Percentiles rank a stretch among this genome's conserved stretches.
These are phyloP conservation scores for Ascosphaera pollenicola DNA, from an alignment of 2,329 filamentous ascomycete species.

Conservation along the genomic window DNA sequence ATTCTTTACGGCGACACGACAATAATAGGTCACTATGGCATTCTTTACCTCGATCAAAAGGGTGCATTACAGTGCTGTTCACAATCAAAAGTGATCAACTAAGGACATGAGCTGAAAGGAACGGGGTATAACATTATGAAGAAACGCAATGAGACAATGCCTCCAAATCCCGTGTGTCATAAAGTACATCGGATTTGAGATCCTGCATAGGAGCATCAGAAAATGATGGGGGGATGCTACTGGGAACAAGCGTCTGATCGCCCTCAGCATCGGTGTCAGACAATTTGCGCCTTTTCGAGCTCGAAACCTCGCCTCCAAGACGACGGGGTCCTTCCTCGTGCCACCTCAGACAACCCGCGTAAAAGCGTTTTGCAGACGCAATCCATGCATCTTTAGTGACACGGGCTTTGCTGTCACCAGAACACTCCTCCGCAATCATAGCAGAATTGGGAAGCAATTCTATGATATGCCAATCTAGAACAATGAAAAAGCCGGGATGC, in stretches of 20 bases:
- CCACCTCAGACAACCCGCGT: slow-evolving; percentile 16
- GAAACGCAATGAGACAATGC: background rate
- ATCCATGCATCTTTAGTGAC: background rate
- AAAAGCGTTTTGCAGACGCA: slow-evolving; percentile 9
- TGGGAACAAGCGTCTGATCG: background rate
- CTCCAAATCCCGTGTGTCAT: background rate
- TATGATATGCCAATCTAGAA: slow-evolving; percentile 9
- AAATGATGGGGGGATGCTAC: slow-evolving; percentile 2
- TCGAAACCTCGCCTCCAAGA: background rate
- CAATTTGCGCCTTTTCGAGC: background rate
- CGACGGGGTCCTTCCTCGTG: slow-evolving; percentile 1
- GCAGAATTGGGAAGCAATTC: slow-evolving; percentile 6
- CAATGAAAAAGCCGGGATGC: slow-evolving; percentile 12
- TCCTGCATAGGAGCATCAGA: slow-evolving; percentile 3
- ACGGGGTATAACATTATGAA: background rate
- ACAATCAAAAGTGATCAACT: no score
- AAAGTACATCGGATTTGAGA: slow-evolving; percentile 2
- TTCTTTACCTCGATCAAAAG: no score
- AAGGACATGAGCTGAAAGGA: no score
- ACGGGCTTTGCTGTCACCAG: background rate
- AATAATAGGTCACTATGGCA: no score
- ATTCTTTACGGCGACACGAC: no score
- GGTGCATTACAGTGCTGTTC: no score
- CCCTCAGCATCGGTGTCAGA: background rate
- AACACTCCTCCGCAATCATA: slow-evolving; percentile 2